These are phyloP conservation scores for Trypanosoma cruzi DNA, from an alignment of 208 protist genomes.

Conservation along the genomic window DNA sequence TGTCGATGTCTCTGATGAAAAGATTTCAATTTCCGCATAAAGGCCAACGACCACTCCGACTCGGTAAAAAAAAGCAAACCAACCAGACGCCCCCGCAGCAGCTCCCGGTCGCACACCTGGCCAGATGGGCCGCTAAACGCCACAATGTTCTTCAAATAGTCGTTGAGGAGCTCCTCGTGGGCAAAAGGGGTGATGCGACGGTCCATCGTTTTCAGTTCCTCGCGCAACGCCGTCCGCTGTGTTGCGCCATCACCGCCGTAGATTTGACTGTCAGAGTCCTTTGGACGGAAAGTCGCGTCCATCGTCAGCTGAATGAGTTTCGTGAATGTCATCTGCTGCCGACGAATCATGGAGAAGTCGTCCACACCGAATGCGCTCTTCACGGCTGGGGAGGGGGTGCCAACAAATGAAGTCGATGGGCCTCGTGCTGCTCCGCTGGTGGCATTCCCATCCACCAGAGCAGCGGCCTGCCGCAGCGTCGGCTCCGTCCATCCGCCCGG, in stretches of 20 bases:
- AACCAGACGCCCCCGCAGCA: constrained; percentile 76
- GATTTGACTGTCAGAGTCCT: constrained; percentile 59
- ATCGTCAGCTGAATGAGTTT: constrained; percentile 40
- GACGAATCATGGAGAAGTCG: constrained; percentile 67
- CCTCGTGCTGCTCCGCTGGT: not conserved
- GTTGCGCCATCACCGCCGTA: constrained; percentile 73
- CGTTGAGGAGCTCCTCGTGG: constrained; percentile 61
- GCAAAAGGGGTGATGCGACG: constrained; percentile 59
- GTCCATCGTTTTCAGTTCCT: constrained; percentile 81
- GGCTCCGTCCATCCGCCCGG: constrained; percentile 62
- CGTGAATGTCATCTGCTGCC: constrained; percentile 50
- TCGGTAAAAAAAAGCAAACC: constrained; percentile 84
- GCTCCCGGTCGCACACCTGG: constrained; percentile 33
- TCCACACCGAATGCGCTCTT: constrained; percentile 47
- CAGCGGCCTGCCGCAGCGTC: constrained; percentile 17
- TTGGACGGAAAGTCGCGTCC: constrained; percentile 71
- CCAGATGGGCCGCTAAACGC: constrained; percentile 59
- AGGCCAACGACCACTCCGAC: constrained; percentile 59
- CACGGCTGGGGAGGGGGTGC: constrained; percentile 24
- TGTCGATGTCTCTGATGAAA: constrained; percentile 59
- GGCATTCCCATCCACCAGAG: not conserved
- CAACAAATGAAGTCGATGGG: not conserved
- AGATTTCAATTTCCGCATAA: constrained; percentile 58
- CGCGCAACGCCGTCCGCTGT: constrained; percentile 48
- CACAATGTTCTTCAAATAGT: constrained; percentile 72